Percentiles rank a stretch among this genome's conserved stretches.
These are phyloP conservation scores for Suhomyces choctaworum DNA, from an alignment of 1,139 yeast genomes.

Conservation along the genomic window DNA sequence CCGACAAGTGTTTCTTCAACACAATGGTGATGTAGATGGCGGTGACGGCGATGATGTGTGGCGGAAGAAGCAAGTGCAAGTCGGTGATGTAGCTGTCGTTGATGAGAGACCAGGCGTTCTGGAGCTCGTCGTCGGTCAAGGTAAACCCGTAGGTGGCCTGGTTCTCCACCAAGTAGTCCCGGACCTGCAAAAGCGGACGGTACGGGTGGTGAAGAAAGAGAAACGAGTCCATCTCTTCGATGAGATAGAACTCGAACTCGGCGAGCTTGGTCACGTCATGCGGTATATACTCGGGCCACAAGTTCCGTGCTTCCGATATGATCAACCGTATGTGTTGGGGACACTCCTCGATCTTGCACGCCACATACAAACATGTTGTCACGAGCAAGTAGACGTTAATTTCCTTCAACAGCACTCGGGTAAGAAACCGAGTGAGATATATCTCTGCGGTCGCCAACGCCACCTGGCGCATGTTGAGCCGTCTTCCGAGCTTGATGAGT, in stretches of 20 bases:
- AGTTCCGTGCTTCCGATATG: conserved; percentile 77
- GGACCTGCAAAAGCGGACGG: conserved; percentile 64
- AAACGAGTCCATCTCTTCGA: conserved; percentile 84
- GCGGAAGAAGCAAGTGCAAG: conserved; percentile 77
- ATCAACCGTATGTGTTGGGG: conserved; percentile 90
- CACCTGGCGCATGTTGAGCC: conserved; percentile 75
- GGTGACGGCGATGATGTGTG: conserved; percentile 85
- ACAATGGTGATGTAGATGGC: conserved; percentile 76
- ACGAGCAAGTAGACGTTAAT: conserved; percentile 78
- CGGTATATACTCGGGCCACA: conserved; percentile 96
- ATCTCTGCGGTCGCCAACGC: conserved; percentile 89
- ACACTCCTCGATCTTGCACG: conserved; percentile 92
- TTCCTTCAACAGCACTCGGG: conserved; percentile 74
- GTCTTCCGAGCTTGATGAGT: conserved; percentile 72
- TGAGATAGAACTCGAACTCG: conserved; percentile 90
- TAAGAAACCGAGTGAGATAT: conserved; percentile 71
- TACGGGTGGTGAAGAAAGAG: conserved; percentile 89
- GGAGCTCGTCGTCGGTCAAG: conserved; percentile 69
- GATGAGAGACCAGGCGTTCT: conserved; percentile 83
- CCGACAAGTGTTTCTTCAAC: conserved; percentile 43
- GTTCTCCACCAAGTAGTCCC: conserved; percentile 41
- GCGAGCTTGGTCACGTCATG: conserved; percentile 92
- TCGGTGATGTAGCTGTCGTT: conserved; percentile 92
- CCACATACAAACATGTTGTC: conserved; percentile 83
- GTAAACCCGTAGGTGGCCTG: conserved; percentile 31